Percentiles rank a stretch among this genome's conserved stretches.
Conservation (phyloP, 2,329 filamentous ascomycete species). For the Fusarium tjaetaba region DNA sequence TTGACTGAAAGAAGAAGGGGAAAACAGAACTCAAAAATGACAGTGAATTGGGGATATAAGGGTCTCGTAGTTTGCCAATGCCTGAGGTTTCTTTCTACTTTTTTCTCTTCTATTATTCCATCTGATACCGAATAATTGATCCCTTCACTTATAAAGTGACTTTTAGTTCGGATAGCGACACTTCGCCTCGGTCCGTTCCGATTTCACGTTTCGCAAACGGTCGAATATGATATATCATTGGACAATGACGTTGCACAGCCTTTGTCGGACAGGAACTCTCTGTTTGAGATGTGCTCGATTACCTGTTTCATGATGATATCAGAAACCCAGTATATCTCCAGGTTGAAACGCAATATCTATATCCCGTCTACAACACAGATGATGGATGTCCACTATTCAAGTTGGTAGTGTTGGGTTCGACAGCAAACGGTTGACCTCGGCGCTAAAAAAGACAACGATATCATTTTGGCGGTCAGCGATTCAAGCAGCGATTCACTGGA, state of each 20-base stretch:
- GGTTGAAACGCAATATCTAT: not conserved
- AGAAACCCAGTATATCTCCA: not conserved
- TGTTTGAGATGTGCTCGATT: conserved; percentile 2
- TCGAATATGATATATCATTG: conserved; percentile 17
- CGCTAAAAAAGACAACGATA: conserved; percentile 13
- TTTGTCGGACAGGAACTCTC: not conserved
- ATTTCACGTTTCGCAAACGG: conserved; percentile 25
- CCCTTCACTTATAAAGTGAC: not conserved
- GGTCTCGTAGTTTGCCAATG: conserved; percentile 31
- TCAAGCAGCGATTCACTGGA: conserved; percentile 20
- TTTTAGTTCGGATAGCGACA: conserved; percentile 11
- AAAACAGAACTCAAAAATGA: conserved; percentile 27
- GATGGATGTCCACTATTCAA: not conserved
- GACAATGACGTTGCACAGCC: conserved; percentile 29
- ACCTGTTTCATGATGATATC: conserved; percentile 1
- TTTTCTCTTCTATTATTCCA: not conserved
- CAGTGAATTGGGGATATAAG: conserved; percentile 31
- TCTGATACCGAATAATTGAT: not conserved
- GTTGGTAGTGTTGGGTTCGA: not conserved
- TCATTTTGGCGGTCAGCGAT: conserved; percentile 30
- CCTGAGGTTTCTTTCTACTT: conserved; percentile 11
- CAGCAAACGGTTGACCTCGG: not conserved
- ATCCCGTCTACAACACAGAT: not conserved
- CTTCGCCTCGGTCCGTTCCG: conserved; percentile 39
- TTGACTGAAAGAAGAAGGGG: conserved; percentile 22